Conservation (phyloP, 2,329 filamentous ascomycete genomes). For the Fusarium illudens region DNA sequence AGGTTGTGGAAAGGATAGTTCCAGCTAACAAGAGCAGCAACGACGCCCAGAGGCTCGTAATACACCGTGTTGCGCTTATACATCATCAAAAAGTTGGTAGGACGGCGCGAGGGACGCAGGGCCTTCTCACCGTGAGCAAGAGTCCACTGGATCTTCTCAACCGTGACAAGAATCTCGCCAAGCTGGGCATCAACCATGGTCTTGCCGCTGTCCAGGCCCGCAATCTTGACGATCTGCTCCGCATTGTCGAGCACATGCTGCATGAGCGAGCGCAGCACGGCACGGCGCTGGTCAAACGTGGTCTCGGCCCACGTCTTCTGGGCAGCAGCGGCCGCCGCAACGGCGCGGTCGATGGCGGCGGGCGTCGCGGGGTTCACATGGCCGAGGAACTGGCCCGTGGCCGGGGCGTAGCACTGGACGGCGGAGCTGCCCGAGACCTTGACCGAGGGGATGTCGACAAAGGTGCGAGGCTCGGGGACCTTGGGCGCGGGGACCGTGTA, state of each 20-base stretch:
- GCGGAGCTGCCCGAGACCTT: conserved; percentile 72
- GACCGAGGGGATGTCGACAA: conserved; percentile 67
- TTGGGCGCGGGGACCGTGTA: conserved; percentile 72
- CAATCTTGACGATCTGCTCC: conserved; percentile 82
- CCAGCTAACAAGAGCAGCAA: conserved; percentile 94
- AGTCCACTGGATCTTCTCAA: conserved; percentile 94
- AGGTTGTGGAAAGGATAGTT: conserved; percentile 98
- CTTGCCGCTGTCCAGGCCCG: conserved; percentile 94
- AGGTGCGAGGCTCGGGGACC: conserved; percentile 63
- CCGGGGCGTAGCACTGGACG: conserved; percentile 88
- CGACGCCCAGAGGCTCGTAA: conserved; percentile 93
- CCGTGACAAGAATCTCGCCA: conserved; percentile 93
- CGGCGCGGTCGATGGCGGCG: conserved; percentile 79
- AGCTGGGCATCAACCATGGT: conserved; percentile 94
- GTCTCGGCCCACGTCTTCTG: conserved; percentile 82
- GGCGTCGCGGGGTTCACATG: conserved; percentile 79
- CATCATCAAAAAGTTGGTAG: conserved; percentile 91
- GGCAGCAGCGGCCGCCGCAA: conserved; percentile 76
- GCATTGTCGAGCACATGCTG: conserved; percentile 89
- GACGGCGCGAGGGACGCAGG: conserved; percentile 73
- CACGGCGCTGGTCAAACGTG: conserved; percentile 77
- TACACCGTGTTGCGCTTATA: conserved; percentile 92
- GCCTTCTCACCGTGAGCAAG: conserved; percentile 88
- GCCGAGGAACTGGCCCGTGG: conserved; percentile 85
- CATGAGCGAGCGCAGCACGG: conserved; percentile 82